These are phyloP conservation scores for Bruguiera gymnorhiza DNA, from an alignment of 345 rosid genomes.

Conservation along the genomic window DNA sequence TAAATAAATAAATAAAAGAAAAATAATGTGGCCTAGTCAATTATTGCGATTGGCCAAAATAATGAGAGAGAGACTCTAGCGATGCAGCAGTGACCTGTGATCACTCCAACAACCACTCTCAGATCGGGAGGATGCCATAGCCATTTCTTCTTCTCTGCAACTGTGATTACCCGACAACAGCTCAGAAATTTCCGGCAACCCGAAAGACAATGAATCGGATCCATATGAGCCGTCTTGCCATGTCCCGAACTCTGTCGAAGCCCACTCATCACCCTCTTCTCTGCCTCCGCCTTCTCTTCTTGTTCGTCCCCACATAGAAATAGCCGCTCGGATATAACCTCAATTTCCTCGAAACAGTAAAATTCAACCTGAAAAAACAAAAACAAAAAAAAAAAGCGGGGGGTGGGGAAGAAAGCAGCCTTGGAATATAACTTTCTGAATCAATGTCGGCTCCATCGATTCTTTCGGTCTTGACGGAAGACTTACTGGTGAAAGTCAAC, in stretches of 20 bases:
- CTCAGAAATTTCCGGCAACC: conserved; percentile 7
- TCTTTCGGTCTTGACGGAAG: conserved; percentile 59
- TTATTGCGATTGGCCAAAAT: neutral
- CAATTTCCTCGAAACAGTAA: neutral
- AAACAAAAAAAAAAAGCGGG: neutral
- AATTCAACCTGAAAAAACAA: neutral
- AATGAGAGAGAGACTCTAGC: neutral
- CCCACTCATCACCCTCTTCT: conserved; percentile 55
- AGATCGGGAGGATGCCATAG: neutral
- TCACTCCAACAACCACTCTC: neutral
- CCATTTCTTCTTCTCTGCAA: conserved; percentile 3
- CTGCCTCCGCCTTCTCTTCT: conserved; percentile 70
- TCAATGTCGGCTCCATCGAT: conserved; percentile 36
- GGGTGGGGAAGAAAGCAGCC: neutral
- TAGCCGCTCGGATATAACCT: neutral
- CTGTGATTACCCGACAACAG: conserved; percentile 4
- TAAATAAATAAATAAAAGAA: no score
- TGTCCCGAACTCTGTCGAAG: conserved; percentile 35
- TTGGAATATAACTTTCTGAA: neutral
- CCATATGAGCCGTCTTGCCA: conserved; percentile 13
- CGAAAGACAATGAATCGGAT: conserved; percentile 45
- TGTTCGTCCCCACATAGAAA: conserved; percentile 71
- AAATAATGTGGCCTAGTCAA: no score
- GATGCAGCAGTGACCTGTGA: neutral
- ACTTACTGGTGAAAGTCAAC: conserved; percentile 56